Evolutionary conservation across 768 basidiomycete species (phyloP), one percentile per base, ranked within the genome.

Genomic region (Xerocomellus dryophilus): DNA sequence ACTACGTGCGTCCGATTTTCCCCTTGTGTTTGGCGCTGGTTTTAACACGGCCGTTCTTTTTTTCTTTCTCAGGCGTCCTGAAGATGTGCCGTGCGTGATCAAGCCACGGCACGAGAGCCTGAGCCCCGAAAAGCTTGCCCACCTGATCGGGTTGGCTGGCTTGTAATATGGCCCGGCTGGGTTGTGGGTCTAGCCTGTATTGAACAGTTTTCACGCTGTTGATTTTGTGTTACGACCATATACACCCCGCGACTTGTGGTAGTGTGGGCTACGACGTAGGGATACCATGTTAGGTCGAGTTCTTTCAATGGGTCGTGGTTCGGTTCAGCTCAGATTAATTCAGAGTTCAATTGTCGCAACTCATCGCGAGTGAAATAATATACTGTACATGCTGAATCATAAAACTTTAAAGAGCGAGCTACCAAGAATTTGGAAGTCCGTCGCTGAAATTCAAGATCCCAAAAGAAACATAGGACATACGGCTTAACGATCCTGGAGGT

Each of bases 401-500:
- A 21, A 21, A 54, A 41, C 25, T 20, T 58, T 54, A 62, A 52
- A 54, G 0, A 54, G 10, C 7, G 18, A 47, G 18, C 31, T 25
- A 53, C 45, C 40, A 18, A 53, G n/a, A n/a, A n/a, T n/a, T n/a
- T n/a, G n/a, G n/a, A n/a, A n/a, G n/a, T n/a, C n/a, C n/a, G n/a
- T n/a, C n/a, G 9, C 35, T 23, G 31, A 29, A 35, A 25, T 40
- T 27, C 32, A 40, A 17, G 15, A 34, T 50, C 34, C 8, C 42
- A 7, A 1, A 34, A 38, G 14, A 43, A 18, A 18, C 5, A 21
- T 10, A 31, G 4, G 29, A 29, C 21, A 25, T n/a, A 20, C 18
- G 15, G 12, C 43, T 64, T 58, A 76, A n/a, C 72, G 73, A 50
- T 80, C 75, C 51, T 78, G 73, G 11, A 74, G 62, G 61, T 78